phyloP scores from a whole-genome alignment of 2,329 filamentous ascomycete species.

The Nannizziopsis arthrosporioides region DNA sequence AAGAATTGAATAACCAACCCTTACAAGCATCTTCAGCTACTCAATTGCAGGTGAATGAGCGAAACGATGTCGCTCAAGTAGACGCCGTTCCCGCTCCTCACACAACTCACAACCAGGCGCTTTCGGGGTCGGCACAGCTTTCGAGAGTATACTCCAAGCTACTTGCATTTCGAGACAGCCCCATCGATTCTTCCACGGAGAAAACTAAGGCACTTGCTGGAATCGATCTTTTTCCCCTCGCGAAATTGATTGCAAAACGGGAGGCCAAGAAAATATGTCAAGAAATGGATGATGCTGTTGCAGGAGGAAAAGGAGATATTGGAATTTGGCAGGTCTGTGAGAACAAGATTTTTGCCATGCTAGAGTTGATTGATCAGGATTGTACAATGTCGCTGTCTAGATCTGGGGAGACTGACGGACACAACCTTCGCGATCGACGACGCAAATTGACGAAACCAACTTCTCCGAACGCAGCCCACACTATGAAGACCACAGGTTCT shows the following conservation, averaged over 20 bases:
- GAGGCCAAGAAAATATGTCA: constrained; percentile 25
- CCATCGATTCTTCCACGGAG: constrained; percentile 3
- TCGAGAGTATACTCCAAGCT: constrained; percentile 7
- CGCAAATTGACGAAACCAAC: not conserved
- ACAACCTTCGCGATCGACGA: not conserved
- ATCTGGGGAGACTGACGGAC: not conserved
- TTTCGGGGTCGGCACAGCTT: not conserved
- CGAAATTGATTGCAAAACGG: constrained; percentile 19
- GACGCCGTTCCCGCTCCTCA: not conserved
- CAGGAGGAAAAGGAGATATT: constrained; percentile 23
- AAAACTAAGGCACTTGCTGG: constrained; percentile 4
- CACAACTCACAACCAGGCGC: not conserved
- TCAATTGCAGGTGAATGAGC: not conserved
- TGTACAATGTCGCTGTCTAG: not conserved
- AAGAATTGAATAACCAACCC: not conserved
- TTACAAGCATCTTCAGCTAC: not conserved
- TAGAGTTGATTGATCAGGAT: constrained; percentile 13
- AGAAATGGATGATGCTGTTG: constrained; percentile 22
- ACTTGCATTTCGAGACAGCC: constrained; percentile 7
- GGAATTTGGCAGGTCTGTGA: constrained; percentile 32
- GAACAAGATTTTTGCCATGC: constrained; percentile 30
- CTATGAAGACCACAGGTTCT: not conserved
- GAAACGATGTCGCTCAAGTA: not conserved
- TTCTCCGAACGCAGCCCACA: not conserved
- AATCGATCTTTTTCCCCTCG: constrained; percentile 10